Evolutionary conservation across 148 eudicot genomes (phyloP), one percentile per base, ranked within the genome.

Genomic region (Suaeda aralocaspica): DNA sequence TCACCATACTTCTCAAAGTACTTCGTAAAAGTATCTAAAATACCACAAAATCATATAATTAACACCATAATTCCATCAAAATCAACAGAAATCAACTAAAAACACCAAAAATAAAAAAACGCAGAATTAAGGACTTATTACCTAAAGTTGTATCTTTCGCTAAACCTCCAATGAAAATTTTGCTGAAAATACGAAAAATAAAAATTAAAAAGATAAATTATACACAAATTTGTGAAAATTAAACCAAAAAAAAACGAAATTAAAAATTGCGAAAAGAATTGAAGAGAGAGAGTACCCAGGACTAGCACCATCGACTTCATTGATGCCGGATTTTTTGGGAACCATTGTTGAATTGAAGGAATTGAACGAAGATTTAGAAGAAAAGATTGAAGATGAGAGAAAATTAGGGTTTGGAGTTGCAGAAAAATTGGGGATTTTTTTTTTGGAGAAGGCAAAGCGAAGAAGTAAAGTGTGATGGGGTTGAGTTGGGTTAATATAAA

Each of bases 1-100:
- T 88, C 96, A 36, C 96, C 96, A 67, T 86, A 90, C 78, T 83
- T 88, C 22, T 79, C 86, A 66, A 88, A 90, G 59, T 90, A 82
- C 81, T 82, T 86, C 18, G 78, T 78, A 76, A 90, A 88, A 53
- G 77, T 75, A 71, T 86, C 77, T 73, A 44, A 61, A 29, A 21
- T 31, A 31, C 1, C 0, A 10, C 41, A 46, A 75, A 64, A 76
- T 31, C 11, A 70, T 33, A 29, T 19, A 49, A 30, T 30, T 50
- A 48, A 45, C 14, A 21, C 3, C 42, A 61, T 49, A 64, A 41
- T 64, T 62, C 61, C 16, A 71, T 42, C 14, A 15, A 46, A 55
- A 73, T 12, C 46, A 64, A 33, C 9, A 53, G 9, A 21, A 22
- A 36, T 16, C 30, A 2, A 24, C 21, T 34, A 14, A 28, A 11